Base-by-base conservation (phyloP, 1,139 yeast genomes). In the Candida gigantensis region DNA sequence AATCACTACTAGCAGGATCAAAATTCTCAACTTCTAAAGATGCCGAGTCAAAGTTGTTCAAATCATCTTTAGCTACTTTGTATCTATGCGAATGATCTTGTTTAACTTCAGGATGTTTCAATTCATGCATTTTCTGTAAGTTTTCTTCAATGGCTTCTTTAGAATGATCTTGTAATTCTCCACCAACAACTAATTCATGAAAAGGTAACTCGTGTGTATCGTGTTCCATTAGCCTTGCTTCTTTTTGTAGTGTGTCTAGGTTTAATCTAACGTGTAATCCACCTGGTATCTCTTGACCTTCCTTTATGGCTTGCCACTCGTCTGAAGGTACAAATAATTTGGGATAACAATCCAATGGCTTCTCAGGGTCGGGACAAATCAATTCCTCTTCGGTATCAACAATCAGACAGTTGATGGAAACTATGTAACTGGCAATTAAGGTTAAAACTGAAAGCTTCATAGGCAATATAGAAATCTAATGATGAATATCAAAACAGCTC, bases 261-360 rank as follows among this genome's bases (percentile, higher is more conserved):
- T 87, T 76, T 51, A 84, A 54, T 51, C 87, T 67, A 30, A 84
- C 79, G 58, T 88, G 95, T 30, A 88, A 62, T 0, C 96, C 96
- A 12, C 74, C 74, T 1, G 96, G 95, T 6, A 87, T 71, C 11
- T 74, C 72, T 53, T 85, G 95, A 11, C 84, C 86, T 42, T 74
- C 80, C 54, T 65, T 72, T 6, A 89, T 75, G 2, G 53, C 53
- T 63, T 82, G 81, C 95, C 96, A 89, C 48, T 82, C 76, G 2
- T 54, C 44, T 0, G 80, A 60, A 1, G 96, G 84, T 27, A 58
- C 74, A 51, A 87, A 85, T 2, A 75, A 48, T 37, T 61, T 61
- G 4, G 89, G 85, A 51, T 83, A 85, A 52, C 94, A 84, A 46
- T 77, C 75, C 7, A 55, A 49, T 2, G 73, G 68, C 44, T 73